Percentiles rank a stretch among this genome's conserved stretches.
Conservation (phyloP, 1,139 yeast species). For the Hansenula sp. region DNA sequence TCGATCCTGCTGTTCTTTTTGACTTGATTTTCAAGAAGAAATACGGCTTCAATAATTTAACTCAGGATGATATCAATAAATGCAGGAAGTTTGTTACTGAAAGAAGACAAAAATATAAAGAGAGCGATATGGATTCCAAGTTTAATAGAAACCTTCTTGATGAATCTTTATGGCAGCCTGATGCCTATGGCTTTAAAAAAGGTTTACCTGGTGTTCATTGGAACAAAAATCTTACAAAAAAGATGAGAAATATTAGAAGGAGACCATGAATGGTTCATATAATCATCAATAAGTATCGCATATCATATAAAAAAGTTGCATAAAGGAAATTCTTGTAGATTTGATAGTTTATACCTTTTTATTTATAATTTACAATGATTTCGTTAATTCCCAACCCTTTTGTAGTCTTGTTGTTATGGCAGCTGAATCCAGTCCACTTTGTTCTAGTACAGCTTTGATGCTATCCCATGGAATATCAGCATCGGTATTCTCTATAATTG, state of each 20-base stretch:
- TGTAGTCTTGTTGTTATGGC: constrained; percentile 34
- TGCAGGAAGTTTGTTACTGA: constrained; percentile 75
- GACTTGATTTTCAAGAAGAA: constrained; percentile 72
- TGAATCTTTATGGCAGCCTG: constrained; percentile 30
- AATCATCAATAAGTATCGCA: too few species aligned
- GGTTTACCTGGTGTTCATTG: constrained; percentile 35
- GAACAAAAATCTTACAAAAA: constrained; percentile 34
- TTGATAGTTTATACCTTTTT: too few species aligned
- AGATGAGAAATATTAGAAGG: constrained; percentile 29
- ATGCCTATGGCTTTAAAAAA: constrained; percentile 34
- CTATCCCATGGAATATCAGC: constrained; percentile 32
- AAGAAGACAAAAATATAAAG: constrained; percentile 37
- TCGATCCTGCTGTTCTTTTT: constrained; percentile 69
- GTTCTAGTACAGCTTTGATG: constrained; percentile 23
- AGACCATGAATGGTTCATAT: constrained; percentile 6
- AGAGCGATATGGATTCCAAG: constrained; percentile 13
- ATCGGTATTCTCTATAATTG: constrained; percentile 6
- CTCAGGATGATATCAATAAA: constrained; percentile 76
- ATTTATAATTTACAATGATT: constrained; percentile 14
- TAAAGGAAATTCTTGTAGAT: neutral
- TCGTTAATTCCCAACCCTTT: constrained; percentile 34
- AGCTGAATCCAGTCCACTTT: constrained; percentile 21
- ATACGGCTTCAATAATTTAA: constrained; percentile 69
- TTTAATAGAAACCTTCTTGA: constrained; percentile 26
- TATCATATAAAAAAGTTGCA: too few species aligned